These are phyloP conservation scores for Sporothrix pallida DNA, from an alignment of 2,329 filamentous ascomycete species.

Conservation along the genomic window DNA sequence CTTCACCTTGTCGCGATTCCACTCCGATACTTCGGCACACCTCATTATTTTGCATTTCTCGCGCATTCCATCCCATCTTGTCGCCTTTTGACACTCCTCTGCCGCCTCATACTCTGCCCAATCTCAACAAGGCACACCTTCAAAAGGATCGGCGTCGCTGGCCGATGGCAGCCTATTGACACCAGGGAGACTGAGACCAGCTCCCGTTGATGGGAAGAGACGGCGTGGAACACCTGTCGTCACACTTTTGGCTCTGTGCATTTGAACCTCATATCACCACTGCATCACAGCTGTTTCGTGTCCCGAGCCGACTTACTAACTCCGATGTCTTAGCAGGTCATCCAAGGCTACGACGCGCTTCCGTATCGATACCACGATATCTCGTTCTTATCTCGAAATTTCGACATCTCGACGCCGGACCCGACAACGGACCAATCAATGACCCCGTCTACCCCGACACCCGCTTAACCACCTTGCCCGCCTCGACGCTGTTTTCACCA, in stretches of 20 bases:
- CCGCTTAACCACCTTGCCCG: background rate
- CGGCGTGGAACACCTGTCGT: constrained; percentile 12
- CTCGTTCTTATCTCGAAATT: background rate
- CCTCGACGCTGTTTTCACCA: background rate
- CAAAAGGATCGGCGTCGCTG: constrained; percentile 7
- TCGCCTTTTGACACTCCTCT: background rate
- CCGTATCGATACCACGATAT: background rate
- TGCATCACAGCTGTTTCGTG: background rate
- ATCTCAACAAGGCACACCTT: background rate
- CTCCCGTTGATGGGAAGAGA: background rate
- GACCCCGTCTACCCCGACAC: background rate
- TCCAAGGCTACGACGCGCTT: background rate
- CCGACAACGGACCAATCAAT: constrained; percentile 14
- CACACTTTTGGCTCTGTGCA: background rate
- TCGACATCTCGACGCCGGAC: background rate
- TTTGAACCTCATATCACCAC: background rate
- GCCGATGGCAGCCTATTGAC: constrained; percentile 2
- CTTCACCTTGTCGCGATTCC: background rate
- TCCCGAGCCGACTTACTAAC: background rate
- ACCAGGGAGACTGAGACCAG: constrained; percentile 14
- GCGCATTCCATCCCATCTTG: background rate
- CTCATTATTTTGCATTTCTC: background rate
- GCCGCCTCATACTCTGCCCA: background rate
- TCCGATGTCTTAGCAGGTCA: background rate
- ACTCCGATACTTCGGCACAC: background rate